phyloP scores from a whole-genome alignment of 2,329 filamentous ascomycete species.

The Septoria linicola region DNA sequence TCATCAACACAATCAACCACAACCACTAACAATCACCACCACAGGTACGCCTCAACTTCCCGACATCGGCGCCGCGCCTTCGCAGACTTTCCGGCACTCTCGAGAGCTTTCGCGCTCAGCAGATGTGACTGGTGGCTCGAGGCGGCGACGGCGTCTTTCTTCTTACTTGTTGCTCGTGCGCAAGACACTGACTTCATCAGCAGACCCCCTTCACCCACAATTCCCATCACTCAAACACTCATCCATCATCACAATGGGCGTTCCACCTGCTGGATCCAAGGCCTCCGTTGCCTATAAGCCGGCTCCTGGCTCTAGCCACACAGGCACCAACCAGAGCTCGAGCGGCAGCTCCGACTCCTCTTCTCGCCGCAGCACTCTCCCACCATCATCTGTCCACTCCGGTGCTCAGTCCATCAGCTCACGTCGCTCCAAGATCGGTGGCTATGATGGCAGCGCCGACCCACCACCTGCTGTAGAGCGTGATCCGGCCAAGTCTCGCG shows the following conservation, averaged over 20 bases:
- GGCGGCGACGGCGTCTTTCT: neutral
- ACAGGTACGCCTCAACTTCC: slow-evolving; percentile 2
- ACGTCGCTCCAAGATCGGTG: slow-evolving; percentile 11
- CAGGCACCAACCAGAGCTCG: too few relatives aligned
- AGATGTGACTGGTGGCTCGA: neutral
- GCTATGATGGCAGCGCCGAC: slow-evolving; percentile 27
- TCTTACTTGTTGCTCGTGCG: neutral
- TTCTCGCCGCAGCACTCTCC: neutral
- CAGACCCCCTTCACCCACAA: neutral
- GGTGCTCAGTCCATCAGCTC: neutral
- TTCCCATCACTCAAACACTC: neutral
- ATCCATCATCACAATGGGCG: neutral
- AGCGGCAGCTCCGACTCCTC: neutral
- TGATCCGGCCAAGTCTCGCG: slow-evolving; percentile 13
- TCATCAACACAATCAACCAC: slow-evolving; percentile 1
- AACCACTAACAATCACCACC: slow-evolving; percentile 10
- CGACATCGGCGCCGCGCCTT: slow-evolving; percentile 3
- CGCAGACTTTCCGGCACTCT: neutral
- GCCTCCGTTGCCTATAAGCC: too few relatives aligned
- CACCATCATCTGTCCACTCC: slow-evolving; percentile 4
- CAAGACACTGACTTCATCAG: neutral
- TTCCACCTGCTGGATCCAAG: too few relatives aligned
- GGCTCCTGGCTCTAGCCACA: too few relatives aligned
- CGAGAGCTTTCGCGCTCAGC: neutral
- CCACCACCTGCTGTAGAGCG: slow-evolving; percentile 16